Evolutionary conservation across 768 basidiomycete species (phyloP).

Genomic region (Lactarius sanguifluus): DNA sequence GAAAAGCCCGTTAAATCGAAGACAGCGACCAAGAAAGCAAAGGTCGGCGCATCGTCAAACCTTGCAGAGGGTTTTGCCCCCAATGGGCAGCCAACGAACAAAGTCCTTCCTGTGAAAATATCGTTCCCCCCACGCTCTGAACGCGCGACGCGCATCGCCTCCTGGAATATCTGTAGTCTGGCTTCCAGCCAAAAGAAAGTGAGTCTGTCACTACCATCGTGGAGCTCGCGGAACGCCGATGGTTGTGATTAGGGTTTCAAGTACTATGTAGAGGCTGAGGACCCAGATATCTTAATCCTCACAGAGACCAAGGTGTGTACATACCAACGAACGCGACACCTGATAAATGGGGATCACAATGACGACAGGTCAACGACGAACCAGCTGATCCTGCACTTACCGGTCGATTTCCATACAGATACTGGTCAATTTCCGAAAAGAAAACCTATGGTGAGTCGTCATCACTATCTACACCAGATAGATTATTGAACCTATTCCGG

Average conservation of each 20-base stretch:
- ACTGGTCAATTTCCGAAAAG: conserved; percentile 75
- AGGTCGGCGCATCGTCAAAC: conserved; percentile 9
- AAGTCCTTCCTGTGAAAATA: conserved; percentile 62
- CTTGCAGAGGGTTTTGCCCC: conserved; percentile 29
- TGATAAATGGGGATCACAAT: background rate
- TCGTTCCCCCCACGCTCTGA: conserved; percentile 50
- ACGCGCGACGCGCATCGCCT: conserved; percentile 54
- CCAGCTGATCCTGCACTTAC: conserved; percentile 60
- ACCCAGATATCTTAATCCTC: conserved; percentile 79
- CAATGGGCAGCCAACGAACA: conserved; percentile 71
- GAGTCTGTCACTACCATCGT: conserved; percentile 11
- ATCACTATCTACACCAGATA: background rate
- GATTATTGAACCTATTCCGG: conserved; percentile 4
- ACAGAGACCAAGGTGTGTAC: conserved; percentile 77
- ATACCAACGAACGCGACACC: background rate
- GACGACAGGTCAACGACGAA: conserved; percentile 62
- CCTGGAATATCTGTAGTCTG: conserved; percentile 83
- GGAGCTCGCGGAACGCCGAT: background rate
- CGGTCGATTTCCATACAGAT: conserved; percentile 63
- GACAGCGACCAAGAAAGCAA: conserved; percentile 23
- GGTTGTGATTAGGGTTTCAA: conserved; percentile 64
- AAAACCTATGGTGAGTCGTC: conserved; percentile 68
- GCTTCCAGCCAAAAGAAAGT: conserved; percentile 80
- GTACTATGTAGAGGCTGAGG: conserved; percentile 79
- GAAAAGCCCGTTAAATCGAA: conserved; percentile 9